Conservation (phyloP, 208 protist species). For the Crithidia mellificae region DNA sequence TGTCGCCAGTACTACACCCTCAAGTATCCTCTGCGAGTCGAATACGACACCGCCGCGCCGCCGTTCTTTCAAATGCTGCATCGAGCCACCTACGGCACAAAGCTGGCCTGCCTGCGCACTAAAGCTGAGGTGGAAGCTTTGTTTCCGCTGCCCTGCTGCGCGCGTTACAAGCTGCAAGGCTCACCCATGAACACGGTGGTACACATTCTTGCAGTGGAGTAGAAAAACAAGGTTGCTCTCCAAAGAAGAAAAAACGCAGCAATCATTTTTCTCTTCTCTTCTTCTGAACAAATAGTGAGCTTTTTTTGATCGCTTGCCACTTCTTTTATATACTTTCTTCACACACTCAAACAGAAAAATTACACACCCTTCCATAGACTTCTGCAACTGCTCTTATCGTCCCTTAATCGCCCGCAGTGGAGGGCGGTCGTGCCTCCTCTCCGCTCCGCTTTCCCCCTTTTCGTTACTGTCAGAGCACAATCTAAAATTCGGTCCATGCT, state of each 20-base stretch:
- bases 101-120: constrained; percentile 37
- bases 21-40: constrained; percentile 28
- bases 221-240: neutral
- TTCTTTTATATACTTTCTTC: too few species aligned
- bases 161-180: constrained; percentile 68
- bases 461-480: neutral
- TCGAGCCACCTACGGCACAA: constrained; percentile 37
- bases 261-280: too few species aligned
- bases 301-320: neutral
- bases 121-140: constrained; percentile 49
- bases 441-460: too few species aligned
- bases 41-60: constrained; percentile 50
- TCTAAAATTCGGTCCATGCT: neutral
- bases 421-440: too few species aligned
- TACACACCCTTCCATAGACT: neutral
- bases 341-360: too few species aligned
- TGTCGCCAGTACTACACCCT: constrained; percentile 71
- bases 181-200: constrained; percentile 79
- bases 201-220: constrained; percentile 18
- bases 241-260: too few species aligned
- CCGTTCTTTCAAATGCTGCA: constrained; percentile 57
- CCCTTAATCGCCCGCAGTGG: too few species aligned
- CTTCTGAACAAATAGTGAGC: too few species aligned
- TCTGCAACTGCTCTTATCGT: neutral
- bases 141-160: constrained; percentile 28